Base-by-base conservation (phyloP, 495 filamentous ascomycete species). In the Melanomma pulvis-pyrius region DNA sequence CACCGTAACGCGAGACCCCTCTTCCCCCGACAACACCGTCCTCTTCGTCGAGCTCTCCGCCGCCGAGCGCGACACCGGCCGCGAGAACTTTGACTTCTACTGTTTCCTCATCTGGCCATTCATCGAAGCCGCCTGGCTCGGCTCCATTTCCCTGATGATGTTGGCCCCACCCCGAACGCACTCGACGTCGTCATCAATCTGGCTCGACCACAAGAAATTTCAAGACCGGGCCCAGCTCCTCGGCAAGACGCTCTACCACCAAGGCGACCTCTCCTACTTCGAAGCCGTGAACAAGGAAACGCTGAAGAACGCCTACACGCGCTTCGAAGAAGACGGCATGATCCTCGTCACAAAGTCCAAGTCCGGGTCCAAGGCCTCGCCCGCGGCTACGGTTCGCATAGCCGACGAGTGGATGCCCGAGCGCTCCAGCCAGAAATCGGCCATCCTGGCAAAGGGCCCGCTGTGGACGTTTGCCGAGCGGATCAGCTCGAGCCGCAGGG, bases 71-170 rank as follows among this genome's bases (percentile, higher is more conserved):
- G 79, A 81, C 1, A 86, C 82, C 36, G 94, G 93, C 1, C 80
- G 93, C 24, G 93, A 98, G 73, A 97, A 97, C 71, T 98, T 88
- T 73, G 94, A 98, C 71, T 98, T 98, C 76, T 97, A 98, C 77
- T 97, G 92, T 76, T 98, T 97, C 82, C 77, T 98, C 22, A 92
- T 98, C 66, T 98, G 94, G 94, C 94, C 94, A 0, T 98, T 98
- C 71, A 92, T 97, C 60, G 94, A 98, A 74, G 88, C 92, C 0
- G 86, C 81, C 50, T 98, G 94, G 94, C 85, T 98, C 15, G 92
- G 91, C 7, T 88, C 91, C 0, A 88, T 97, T 0, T 90, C 90
- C 1, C 82, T 97, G 1, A 86, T 96, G 76, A 91, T 92, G 12
- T 82, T 98, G 8, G 89, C 90, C 0, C 93, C 93, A 2, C 92